Evolutionary conservation across 495 filamentous ascomycete species (phyloP).

Genomic region (Podospora tetraspora): DNA sequence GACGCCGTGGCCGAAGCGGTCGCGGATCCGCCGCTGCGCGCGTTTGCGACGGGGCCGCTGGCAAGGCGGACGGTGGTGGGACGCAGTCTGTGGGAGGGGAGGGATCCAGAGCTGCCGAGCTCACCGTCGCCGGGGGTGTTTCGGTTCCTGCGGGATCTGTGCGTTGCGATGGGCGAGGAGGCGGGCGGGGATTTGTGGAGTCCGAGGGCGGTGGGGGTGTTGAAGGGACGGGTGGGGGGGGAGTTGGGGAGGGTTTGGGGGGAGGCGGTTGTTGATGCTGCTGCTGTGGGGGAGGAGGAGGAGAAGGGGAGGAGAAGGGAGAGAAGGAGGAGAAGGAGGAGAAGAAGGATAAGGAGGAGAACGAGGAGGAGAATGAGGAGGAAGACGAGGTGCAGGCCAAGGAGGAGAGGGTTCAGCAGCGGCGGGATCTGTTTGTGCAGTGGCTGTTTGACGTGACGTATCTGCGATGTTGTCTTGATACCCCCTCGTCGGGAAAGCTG

Average conservation of each 20-base stretch:
- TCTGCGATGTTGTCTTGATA: constrained; percentile 45
- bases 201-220: constrained; percentile 52
- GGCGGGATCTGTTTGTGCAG: constrained; percentile 59
- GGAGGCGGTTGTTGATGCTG: constrained; percentile 26
- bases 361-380: constrained; percentile 21
- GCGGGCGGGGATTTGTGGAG: constrained; percentile 82
- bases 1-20: constrained; percentile 43
- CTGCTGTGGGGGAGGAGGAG: neutral
- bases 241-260: constrained; percentile 42
- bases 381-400: constrained; percentile 34
- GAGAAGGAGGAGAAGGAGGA: constrained; percentile 7
- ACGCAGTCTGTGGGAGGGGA: constrained; percentile 68
- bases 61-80: constrained; percentile 41
- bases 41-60: constrained; percentile 34
- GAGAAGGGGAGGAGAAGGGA: neutral
- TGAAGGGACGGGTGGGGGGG: constrained; percentile 54
- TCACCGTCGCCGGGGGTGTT: constrained; percentile 77
- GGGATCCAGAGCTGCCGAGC: constrained; percentile 63
- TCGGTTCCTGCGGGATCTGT: constrained; percentile 62
- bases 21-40: constrained; percentile 33
- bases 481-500: constrained; percentile 4
- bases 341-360: constrained; percentile 11
- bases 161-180: constrained; percentile 55
- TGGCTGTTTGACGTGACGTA: constrained; percentile 73
- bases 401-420: constrained; percentile 22